Evolutionary conservation across 164 flowering plant genomes (phyloP).

Genomic region (Stephania cephalantha): DNA sequence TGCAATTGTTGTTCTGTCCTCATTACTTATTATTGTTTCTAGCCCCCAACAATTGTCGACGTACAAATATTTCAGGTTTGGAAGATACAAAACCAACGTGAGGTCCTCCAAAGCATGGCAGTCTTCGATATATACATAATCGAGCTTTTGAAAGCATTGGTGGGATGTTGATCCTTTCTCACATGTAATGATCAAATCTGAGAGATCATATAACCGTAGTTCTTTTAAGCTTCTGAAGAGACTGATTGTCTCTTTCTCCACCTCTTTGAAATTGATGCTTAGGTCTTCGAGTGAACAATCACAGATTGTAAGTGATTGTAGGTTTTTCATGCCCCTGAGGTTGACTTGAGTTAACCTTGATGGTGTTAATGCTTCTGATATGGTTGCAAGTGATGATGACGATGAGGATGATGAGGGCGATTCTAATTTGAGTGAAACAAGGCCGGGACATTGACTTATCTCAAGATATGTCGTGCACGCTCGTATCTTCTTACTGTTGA

Average conservation of each 20-base stretch:
- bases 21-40: too few species aligned
- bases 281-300: slow-evolving; percentile 9
- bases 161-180: neutral
- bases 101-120: slow-evolving; percentile 15
- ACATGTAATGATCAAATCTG: slow-evolving; percentile 3
- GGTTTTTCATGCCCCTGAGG: neutral
- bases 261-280: neutral
- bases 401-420: neutral
- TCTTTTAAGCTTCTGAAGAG: neutral
- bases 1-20: too few species aligned
- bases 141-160: slow-evolving; percentile 9
- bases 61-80: too few species aligned
- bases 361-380: too few species aligned
- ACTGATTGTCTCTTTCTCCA: neutral
- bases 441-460: neutral
- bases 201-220: neutral
- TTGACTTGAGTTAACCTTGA: neutral
- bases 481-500: slow-evolving; percentile 1
- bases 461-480: neutral
- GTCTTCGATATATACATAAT: neutral
- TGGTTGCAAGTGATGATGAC: neutral
- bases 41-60: too few species aligned
- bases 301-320: neutral
- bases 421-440: neutral
- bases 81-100: neutral